Conservation (phyloP, 1,284 basidiomycete genomes). For the Ustilago vetiveriae region DNA sequence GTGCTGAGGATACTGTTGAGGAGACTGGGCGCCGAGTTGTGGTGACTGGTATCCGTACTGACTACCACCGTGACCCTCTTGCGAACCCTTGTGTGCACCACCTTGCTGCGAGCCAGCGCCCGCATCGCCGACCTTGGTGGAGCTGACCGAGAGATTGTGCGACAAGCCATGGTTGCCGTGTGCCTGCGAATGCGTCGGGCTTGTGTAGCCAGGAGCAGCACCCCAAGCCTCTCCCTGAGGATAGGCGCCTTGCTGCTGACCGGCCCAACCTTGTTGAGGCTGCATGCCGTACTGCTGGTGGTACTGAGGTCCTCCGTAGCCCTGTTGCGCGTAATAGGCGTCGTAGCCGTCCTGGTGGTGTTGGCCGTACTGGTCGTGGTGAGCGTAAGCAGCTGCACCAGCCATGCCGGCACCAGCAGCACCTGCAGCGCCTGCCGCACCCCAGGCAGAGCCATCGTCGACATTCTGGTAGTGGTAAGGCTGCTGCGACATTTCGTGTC, state of each 20-base stretch:
- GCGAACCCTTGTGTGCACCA: slow-evolving; percentile 22
- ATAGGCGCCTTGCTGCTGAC: slow-evolving; percentile 11
- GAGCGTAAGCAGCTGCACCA: slow-evolving; percentile 20
- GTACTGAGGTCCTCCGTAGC: slow-evolving; percentile 17
- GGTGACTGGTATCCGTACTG: slow-evolving; percentile 39
- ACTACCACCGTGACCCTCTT: slow-evolving; percentile 34
- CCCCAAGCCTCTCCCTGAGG: slow-evolving; percentile 37
- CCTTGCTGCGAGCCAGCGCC: slow-evolving; percentile 18
- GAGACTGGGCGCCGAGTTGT: slow-evolving; percentile 15
- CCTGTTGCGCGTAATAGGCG: slow-evolving; percentile 39
- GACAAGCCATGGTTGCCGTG: slow-evolving; percentile 24
- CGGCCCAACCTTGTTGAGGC: slow-evolving; percentile 26
- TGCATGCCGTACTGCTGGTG: slow-evolving; percentile 46
- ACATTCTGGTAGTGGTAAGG: slow-evolving; percentile 46
- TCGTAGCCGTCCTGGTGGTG: slow-evolving; percentile 35
- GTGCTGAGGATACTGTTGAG: slow-evolving; percentile 38
- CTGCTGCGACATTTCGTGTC: slow-evolving; percentile 36
- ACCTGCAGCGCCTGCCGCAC: slow-evolving; percentile 18
- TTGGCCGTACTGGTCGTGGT: slow-evolving; percentile 29
- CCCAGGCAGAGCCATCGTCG: slow-evolving; percentile 32
- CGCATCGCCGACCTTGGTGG: slow-evolving; percentile 25
- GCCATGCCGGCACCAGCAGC: slow-evolving; percentile 11
- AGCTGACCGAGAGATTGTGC: slow-evolving; percentile 35
- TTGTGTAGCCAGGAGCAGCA: slow-evolving; percentile 35
- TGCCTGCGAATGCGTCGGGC: slow-evolving; percentile 24